These are phyloP conservation scores for Alternaria ventricosa DNA, from an alignment of 2,329 filamentous ascomycete genomes.

Conservation along the genomic window DNA sequence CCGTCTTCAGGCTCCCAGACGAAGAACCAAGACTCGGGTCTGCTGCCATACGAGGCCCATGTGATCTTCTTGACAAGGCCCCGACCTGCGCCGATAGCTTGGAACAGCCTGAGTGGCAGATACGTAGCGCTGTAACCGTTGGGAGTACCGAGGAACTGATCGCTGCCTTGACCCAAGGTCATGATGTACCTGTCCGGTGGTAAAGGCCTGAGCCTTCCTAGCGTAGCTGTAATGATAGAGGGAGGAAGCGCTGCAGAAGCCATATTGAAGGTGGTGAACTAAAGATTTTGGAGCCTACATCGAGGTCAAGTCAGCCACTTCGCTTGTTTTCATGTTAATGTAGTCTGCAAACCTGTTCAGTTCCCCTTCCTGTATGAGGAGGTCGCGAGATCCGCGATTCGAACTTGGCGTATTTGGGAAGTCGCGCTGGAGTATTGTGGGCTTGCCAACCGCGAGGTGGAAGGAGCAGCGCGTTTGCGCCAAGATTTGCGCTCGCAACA, in stretches of 20 bases:
- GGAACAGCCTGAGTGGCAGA: not conserved
- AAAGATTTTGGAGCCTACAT: not conserved
- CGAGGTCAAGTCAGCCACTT: not conserved
- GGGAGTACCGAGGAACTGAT: conserved; percentile 34
- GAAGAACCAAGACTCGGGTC: conserved; percentile 37
- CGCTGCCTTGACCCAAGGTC: conserved; percentile 29
- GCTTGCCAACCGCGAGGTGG: not conserved
- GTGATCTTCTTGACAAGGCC: conserved; percentile 23
- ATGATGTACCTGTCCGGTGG: conserved; percentile 33
- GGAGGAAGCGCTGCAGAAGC: not conserved
- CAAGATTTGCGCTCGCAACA: conserved; percentile 10
- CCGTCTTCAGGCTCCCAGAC: conserved; percentile 24
- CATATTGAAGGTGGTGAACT: conserved; percentile 2
- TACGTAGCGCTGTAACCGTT: conserved; percentile 29
- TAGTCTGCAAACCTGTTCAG: not conserved
- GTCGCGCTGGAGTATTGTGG: not conserved
- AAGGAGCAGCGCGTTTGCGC: conserved; percentile 19
- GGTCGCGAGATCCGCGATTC: not conserved
- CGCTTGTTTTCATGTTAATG: not conserved
- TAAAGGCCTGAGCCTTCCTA: conserved; percentile 22
- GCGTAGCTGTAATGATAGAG: conserved; percentile 7
- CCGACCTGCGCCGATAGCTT: not conserved
- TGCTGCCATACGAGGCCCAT: conserved; percentile 36
- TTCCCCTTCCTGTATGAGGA: not conserved
- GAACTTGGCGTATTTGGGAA: not conserved